Base-by-base conservation (phyloP, 2,329 filamentous ascomycete species). In the Arachnomyces sp. region DNA sequence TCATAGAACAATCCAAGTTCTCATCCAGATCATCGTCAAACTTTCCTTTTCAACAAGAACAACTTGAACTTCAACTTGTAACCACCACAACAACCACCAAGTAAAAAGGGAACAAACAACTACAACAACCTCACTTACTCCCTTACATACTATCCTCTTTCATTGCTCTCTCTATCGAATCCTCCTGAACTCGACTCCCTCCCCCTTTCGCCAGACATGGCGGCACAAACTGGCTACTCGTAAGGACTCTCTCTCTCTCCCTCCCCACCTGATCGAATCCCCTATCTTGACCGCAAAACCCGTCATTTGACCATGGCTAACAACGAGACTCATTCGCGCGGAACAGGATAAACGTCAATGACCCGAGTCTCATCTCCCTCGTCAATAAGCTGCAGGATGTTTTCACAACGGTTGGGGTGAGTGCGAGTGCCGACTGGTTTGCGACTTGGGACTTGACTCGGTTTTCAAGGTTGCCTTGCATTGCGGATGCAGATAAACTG, bases 371-470 rank as follows among this genome's bases (percentile, higher is more conserved):
- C 54, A 83, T 83, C 56, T 81, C 79, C 25, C 83, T 96, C 55
- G 92, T 98, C 63, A 98, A 98, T 75, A 96, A 94, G 74, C 81
- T 98, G 35, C 92, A 98, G 65, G 92, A 98, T 86, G 92, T 98
- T 54, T 98, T 98, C 64, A 83, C 90, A 47, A 96, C 92, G 31
- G 92, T 98, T 54, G 92, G 92, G 55, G 79, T 83, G 72, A 52
- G 79, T 75, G 17, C 35, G n/a, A n/a, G n/a, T n/a, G n/a, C n/a
- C n/a, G n/a, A n/a, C n/a, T n/a, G n/a, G n/a, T n/a, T n/a, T n/a
- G n/a, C n/a, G n/a, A n/a, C n/a, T n/a, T n/a, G n/a, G n/a, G n/a
- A n/a, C n/a, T 43, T 15, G 11, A 38, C 35, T 41, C 29, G 36
- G 12, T 44, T 37, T 36, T 7, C 7, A 11, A 31, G 32, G 16